Base-by-base conservation (phyloP, 2,329 filamentous ascomycete genomes). In the Penicillium fuscoglaucum region DNA sequence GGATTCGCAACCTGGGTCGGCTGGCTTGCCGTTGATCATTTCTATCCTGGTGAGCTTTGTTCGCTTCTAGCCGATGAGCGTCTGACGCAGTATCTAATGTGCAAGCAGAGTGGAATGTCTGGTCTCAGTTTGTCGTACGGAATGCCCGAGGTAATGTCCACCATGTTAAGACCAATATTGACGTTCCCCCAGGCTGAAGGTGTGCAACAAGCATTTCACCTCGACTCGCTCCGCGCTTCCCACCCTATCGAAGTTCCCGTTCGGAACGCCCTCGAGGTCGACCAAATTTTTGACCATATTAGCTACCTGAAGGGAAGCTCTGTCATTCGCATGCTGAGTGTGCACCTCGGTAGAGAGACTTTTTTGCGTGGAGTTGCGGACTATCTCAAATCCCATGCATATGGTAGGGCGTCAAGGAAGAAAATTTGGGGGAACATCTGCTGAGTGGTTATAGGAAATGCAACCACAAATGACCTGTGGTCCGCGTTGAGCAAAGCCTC, bases 1-100 rank as follows among this genome's bases (percentile, higher is more conserved):
- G 93, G 93, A 13, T 99, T 99, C 72, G 95, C 95, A 43, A 99
- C 95, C 3, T 98, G 93, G 93, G 93, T 97, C 44, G 95, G 93
- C 52, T 99, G 93, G 93, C 84, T 93, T 61, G 93, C 92, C 10
- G 87, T 93, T 58, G 91, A 98, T 72, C 85, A 96, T 72, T 86
- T 98, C 55, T 91, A 98, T 76, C 95, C 95, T 3, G 82, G 83
- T 84, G 76, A 63, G 76, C 24, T 46, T 21, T 7, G 17, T 31
- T 55, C 21, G 1, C 12, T 31, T 37, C 17, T 19, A 17, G 13
- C 13, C 9, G 8, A 44, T 6, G 21, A 44, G 19, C 2, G 29
- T 31, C 4, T 44, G 37, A 24, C 49, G 26, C 35, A 56, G n/a
- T 8, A 52, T 43, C 67, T 73, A 61, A 72, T 56, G 40, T 28